phyloP scores from a whole-genome alignment of 768 basidiomycete genomes.

The Thelephora aurantiotincta region DNA sequence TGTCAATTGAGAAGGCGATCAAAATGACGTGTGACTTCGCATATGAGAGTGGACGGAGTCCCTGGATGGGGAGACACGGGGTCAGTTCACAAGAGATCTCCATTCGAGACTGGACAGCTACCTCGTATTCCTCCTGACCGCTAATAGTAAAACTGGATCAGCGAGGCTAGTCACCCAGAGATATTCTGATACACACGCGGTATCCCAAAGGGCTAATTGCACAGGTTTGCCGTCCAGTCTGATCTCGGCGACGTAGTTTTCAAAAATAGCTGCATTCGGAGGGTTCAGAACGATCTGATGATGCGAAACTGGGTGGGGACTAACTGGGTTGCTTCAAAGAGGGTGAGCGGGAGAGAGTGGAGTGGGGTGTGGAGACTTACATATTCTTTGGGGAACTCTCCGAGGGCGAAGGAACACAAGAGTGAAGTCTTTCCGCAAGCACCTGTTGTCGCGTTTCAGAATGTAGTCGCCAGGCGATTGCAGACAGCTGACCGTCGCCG shows the following conservation, averaged over 20 bases:
- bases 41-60: constrained; percentile 92
- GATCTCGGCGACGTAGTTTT: constrained; percentile 99
- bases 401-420: constrained; percentile 82
- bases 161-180: background rate
- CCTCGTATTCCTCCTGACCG: constrained; percentile 98
- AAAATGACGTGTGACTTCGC: constrained; percentile 98
- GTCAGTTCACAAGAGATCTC: background rate
- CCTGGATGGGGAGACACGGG: constrained; percentile 26
- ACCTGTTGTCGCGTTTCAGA: constrained; percentile 27
- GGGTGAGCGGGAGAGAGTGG: background rate
- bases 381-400: constrained; percentile 94
- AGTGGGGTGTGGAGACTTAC: constrained; percentile 30
- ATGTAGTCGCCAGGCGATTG: background rate
- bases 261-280: constrained; percentile 66
- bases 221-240: constrained; percentile 95
- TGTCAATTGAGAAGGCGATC: constrained; percentile 93
- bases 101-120: constrained; percentile 17
- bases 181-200: constrained; percentile 57
- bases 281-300: constrained; percentile 1
- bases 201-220: constrained; percentile 96
- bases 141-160: constrained; percentile 25
- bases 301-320: constrained; percentile 8
- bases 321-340: constrained; percentile 31
- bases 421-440: constrained; percentile 95
- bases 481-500: constrained; percentile 63